Percentiles rank a stretch among this genome's conserved stretches.
These are phyloP conservation scores for Neoarthrinium moseri DNA, from an alignment of 2,329 filamentous ascomycete species.

Conservation along the genomic window DNA sequence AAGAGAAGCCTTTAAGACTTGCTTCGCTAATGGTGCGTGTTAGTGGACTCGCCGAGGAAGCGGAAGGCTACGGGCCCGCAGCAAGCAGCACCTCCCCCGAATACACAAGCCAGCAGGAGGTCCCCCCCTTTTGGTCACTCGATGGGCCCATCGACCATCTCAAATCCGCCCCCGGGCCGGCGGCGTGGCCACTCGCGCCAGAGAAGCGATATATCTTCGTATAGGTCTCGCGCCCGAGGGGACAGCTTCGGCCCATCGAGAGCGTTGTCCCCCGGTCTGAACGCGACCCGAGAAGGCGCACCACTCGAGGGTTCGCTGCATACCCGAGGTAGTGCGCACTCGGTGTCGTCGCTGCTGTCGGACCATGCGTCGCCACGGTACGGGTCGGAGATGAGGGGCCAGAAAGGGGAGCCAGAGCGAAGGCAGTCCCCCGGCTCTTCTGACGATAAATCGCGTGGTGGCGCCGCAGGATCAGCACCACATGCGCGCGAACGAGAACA, in stretches of 20 bases:
- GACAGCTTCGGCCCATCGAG: conserved; percentile 32
- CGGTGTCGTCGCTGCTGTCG: conserved; percentile 12
- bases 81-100: conserved; percentile 44
- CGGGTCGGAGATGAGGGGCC: conserved; percentile 7
- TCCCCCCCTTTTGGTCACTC: conserved; percentile 57
- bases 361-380: conserved; percentile 13
- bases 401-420: conserved; percentile 8
- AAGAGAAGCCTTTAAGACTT: conserved; percentile 45
- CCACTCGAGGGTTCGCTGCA: conserved; percentile 1
- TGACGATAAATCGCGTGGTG: conserved; percentile 10
- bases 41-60: conserved; percentile 79
- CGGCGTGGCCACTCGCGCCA: conserved; percentile 62
- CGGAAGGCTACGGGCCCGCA: conserved; percentile 69
- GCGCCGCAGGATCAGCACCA: conserved; percentile 5
- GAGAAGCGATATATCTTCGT: conserved; percentile 61
- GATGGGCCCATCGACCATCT: conserved; percentile 42
- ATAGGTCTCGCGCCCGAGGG: conserved; percentile 38
- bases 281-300: conserved; percentile 27
- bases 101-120: conserved; percentile 42
- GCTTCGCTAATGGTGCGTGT: conserved; percentile 46
- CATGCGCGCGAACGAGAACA: conserved; percentile 9
- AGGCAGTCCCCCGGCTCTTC: conserved; percentile 11
- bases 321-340: conserved; percentile 5
- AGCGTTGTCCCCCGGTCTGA: conserved; percentile 36
- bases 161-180: conserved; percentile 52